Evolutionary conservation across 1,284 basidiomycete genomes (phyloP).

Genomic region (Gymnopus androsaceus): DNA sequence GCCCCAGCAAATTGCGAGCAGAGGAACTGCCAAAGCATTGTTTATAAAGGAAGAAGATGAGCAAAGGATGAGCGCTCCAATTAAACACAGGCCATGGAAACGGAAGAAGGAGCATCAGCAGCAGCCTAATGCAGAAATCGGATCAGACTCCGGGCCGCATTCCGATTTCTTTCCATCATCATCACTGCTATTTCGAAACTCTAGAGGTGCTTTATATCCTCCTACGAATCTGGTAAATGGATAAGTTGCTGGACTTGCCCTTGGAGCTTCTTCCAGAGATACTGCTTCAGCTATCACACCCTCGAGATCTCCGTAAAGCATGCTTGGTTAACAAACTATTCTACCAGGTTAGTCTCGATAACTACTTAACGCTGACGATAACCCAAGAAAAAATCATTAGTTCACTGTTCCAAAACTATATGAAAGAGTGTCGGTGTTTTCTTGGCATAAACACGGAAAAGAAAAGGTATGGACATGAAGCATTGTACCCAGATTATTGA

Average conservation of each 20-base stretch:
- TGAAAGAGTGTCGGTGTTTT: slow-evolving; percentile 15
- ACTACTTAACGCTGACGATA: no score
- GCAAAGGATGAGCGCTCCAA: no score
- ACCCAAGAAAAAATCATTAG: no score
- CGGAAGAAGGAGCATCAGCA: neutral
- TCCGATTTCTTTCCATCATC: no score
- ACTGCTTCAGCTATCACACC: slow-evolving; percentile 7
- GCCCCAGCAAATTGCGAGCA: neutral
- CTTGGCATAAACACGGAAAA: slow-evolving; percentile 20
- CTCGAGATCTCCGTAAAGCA: neutral
- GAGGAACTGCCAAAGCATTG: slow-evolving; percentile 3
- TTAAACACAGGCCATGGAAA: neutral
- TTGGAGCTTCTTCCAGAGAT: slow-evolving; percentile 18
- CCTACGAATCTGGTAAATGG: neutral
- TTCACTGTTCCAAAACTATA: slow-evolving; percentile 14
- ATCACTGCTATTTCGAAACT: no score
- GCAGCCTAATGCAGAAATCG: neutral
- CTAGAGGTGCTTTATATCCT: neutral
- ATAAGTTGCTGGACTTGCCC: slow-evolving; percentile 11
- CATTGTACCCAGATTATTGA: neutral
- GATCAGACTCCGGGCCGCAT: no score
- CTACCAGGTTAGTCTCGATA: no score
- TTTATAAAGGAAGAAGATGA: neutral
- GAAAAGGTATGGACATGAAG: slow-evolving; percentile 6
- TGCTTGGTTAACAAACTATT: slow-evolving; percentile 18